phyloP scores from a whole-genome alignment of 1,284 basidiomycete genomes.

The Microbotryomycetes sp. region DNA sequence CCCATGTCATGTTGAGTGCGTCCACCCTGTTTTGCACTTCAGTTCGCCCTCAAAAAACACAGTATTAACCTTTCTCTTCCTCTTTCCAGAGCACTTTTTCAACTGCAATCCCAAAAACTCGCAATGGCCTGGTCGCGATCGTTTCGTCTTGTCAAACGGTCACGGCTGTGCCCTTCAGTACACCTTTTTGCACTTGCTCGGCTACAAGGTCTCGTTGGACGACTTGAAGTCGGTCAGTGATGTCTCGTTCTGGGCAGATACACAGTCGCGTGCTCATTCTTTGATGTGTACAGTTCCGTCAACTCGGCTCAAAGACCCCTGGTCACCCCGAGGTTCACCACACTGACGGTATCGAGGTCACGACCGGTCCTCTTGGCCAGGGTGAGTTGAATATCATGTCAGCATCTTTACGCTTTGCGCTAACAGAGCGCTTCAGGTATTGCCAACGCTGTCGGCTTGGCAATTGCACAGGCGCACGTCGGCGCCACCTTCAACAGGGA shows the following conservation, averaged over 20 bases:
- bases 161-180: constrained; percentile 56
- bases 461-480: constrained; percentile 85
- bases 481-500: constrained; percentile 84
- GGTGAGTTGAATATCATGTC: constrained; percentile 42
- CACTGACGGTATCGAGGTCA: constrained; percentile 90
- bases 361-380: constrained; percentile 91
- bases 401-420: neutral
- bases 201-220: constrained; percentile 74
- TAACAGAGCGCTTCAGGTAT: constrained; percentile 45
- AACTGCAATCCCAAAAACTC: constrained; percentile 72
- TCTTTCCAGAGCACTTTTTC: constrained; percentile 23
- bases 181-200: constrained; percentile 70
- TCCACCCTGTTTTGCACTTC: too few relatives aligned
- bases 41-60: neutral
- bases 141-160: constrained; percentile 78
- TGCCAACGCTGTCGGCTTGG: constrained; percentile 84
- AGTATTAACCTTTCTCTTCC: neutral
- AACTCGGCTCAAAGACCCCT: constrained; percentile 78
- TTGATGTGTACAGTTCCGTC: constrained; percentile 41
- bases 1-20: neutral
- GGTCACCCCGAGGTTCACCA: constrained; percentile 66
- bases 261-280: neutral
- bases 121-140: constrained; percentile 87
- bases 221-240: constrained; percentile 71
- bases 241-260: neutral